phyloP scores from a whole-genome alignment of 2,329 filamentous ascomycete genomes.

The Phialemonium atrogriseum region DNA sequence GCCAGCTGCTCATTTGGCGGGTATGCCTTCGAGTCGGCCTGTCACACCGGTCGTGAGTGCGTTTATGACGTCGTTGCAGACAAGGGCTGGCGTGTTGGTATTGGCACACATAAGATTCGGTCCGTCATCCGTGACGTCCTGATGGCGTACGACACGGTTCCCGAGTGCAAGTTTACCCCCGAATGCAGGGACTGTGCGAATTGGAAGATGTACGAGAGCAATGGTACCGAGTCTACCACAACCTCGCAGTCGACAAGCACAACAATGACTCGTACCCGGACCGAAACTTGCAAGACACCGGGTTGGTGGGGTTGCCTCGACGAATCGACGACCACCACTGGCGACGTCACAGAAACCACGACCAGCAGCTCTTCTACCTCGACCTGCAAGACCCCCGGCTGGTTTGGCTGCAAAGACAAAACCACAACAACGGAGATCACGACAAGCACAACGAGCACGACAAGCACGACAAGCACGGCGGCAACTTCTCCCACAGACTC shows the following conservation, averaged over 20 bases:
- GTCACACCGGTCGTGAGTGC: slow-evolving; percentile 82
- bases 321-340: slow-evolving; percentile 46
- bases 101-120: slow-evolving; percentile 85
- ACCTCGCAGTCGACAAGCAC: slow-evolving; percentile 49
- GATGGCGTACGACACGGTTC: slow-evolving; percentile 71
- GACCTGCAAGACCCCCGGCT: slow-evolving; percentile 35
- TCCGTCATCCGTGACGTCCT: slow-evolving; percentile 84
- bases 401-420: slow-evolving; percentile 58
- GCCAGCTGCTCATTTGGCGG: slow-evolving; percentile 86
- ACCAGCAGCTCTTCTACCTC: slow-evolving; percentile 34
- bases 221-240: slow-evolving; percentile 70
- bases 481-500: slow-evolving; percentile 25
- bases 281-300: slow-evolving; percentile 81
- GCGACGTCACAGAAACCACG: slow-evolving; percentile 28
- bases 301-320: slow-evolving; percentile 85
- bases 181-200: slow-evolving; percentile 83
- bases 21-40: slow-evolving; percentile 89
- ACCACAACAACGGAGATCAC: slow-evolving; percentile 30
- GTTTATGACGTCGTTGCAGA: slow-evolving; percentile 88
- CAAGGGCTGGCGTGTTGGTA: slow-evolving; percentile 84
- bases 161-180: slow-evolving; percentile 65
- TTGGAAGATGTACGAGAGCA: slow-evolving; percentile 95
- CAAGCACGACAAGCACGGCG: slow-evolving; percentile 17
- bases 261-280: slow-evolving; percentile 60
- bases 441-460: slow-evolving; percentile 19